Evolutionary conservation across 2,329 filamentous ascomycete genomes (phyloP), one percentile per base, ranked within the genome.

Genomic region (Fusarium sp.): DNA sequence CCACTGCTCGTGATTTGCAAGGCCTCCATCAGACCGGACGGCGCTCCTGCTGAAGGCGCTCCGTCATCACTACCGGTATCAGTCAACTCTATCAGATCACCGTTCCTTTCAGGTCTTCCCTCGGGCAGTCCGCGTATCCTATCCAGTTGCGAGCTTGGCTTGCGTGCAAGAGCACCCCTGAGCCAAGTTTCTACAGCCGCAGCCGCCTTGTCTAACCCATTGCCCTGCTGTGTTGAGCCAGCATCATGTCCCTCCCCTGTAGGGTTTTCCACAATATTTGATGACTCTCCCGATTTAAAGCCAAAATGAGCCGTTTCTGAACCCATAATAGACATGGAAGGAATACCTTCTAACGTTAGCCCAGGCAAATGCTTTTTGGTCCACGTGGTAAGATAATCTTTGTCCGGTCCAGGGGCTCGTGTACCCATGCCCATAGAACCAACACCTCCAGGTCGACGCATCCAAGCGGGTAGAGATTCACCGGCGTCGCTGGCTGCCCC

Each of bases 121-220:
- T 66, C 70, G 67, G 75, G 74, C 72, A 76, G 82, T 72, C 75
- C 72, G 71, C 77, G 74, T 62, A 78, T 74, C 20, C 81, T 80
- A n/a, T 82, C 64, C 28, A 81, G 78, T 2, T 85, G 85, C n/a
- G 85, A 86, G 20, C 80, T 79, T 1, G 85, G 84, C 6, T 86
- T 84, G 74, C 90, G 90, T 8, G 86, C 83, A 62, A 93, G 93
- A 37, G 97, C 89, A 66, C 93, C 93, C 63, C 94, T 86, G 62
- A 98, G 84, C 94, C 96, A 99, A 2, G 90, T 91, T 80, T 98
- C 96, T 31, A 98, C 90, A 4, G 92, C 91, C 8, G 93, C 91
- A 2, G 94, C 94, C 11, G 97, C 90, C 67, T 94, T 92, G 74
- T 97, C 94, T 4, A 98, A 82, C 2, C 86, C 83, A 4, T 80